A percentile compares a stretch with the other conserved stretches of the same genome.
Conservation (phyloP, 2,329 filamentous ascomycete species). For the Rhinocladiella mackenziei region DNA sequence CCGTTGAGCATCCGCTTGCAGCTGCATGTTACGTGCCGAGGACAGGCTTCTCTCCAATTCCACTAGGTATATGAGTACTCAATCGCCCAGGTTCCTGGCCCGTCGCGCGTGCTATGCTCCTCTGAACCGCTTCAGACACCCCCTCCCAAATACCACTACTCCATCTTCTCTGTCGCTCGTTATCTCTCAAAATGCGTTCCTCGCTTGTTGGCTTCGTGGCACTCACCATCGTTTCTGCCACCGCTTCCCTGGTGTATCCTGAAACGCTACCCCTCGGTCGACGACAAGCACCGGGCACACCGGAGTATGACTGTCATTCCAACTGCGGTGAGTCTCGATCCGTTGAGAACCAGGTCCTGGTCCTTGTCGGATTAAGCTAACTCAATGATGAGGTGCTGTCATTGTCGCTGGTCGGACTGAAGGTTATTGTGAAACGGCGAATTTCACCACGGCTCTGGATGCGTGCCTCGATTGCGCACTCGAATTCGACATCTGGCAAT, state of each 20-base stretch:
- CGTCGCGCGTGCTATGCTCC: not conserved
- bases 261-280: conserved; percentile 13
- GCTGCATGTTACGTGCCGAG: not conserved
- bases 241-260: conserved; percentile 16
- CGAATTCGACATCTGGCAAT: conserved; percentile 44
- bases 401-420: conserved; percentile 29
- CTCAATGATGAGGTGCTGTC: conserved; percentile 28
- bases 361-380: not conserved
- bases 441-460: conserved; percentile 31
- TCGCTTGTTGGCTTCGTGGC: conserved; percentile 7
- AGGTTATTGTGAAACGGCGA: conserved; percentile 32
- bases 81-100: not conserved
- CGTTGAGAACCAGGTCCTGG: not conserved
- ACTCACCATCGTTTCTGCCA: conserved; percentile 7
- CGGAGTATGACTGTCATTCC: conserved; percentile 36
- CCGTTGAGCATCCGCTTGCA: not conserved
- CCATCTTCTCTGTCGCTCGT: not conserved
- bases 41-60: not conserved
- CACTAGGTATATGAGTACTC: conserved; percentile 1
- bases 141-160: not conserved
- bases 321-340: conserved; percentile 33
- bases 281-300: conserved; percentile 30
- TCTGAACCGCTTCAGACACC: not conserved
- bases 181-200: conserved; percentile 15
- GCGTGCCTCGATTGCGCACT: conserved; percentile 43